Evolutionary conservation across 164 flowering plant species (phyloP).

Genomic region (Buxus sempervirens): DNA sequence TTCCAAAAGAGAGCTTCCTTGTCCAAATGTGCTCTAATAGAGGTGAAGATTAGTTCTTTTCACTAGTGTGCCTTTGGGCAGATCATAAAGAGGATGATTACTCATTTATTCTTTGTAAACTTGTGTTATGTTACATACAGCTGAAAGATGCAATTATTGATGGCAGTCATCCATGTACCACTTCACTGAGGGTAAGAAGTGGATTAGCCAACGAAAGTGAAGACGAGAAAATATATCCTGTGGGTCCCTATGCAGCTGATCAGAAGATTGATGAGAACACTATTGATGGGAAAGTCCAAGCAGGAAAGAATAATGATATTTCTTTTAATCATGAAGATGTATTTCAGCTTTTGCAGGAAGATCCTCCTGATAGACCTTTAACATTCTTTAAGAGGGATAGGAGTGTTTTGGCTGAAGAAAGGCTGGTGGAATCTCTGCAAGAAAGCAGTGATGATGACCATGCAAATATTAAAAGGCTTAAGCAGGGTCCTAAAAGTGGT

Average conservation of each 20-base stretch:
- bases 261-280: background rate
- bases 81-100: background rate
- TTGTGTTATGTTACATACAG: conserved; percentile 28
- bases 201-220: conserved; percentile 24
- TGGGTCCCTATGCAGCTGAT: background rate
- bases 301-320: conserved; percentile 4
- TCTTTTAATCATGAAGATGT: conserved; percentile 12
- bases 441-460: conserved; percentile 13
- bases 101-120: conserved; percentile 2
- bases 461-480: conserved; percentile 27
- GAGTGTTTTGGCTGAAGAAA: conserved; percentile 6
- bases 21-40: conserved; percentile 41
- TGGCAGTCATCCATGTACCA: conserved; percentile 31
- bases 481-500: conserved; percentile 7
- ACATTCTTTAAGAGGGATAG: conserved; percentile 27
- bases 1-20: conserved; percentile 44
- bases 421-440: background rate
- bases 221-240: background rate
- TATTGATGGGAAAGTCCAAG: background rate
- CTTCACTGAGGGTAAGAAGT: conserved; percentile 33
- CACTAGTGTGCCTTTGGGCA: background rate
- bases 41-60: conserved; percentile 29
- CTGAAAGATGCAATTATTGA: conserved; percentile 46
- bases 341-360: conserved; percentile 7
- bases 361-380: conserved; percentile 6